These are phyloP conservation scores for Candida incommunis DNA, from an alignment of 805 yeast genomes.

Conservation along the genomic window DNA sequence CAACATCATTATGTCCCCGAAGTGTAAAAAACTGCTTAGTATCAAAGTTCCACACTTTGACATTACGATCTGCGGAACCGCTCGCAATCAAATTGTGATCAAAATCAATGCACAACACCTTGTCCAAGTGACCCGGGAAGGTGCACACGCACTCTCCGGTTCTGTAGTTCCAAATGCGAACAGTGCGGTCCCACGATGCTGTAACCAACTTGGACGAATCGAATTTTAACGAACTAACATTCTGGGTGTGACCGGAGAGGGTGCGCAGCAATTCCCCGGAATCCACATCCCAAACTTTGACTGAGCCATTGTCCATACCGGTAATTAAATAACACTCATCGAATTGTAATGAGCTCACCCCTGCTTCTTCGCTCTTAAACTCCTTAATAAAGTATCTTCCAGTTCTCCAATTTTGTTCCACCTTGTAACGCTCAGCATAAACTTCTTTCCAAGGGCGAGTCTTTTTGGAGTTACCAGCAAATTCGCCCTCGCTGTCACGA, in stretches of 20 bases:
- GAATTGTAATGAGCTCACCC: slow-evolving; percentile 47
- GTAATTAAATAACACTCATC: slow-evolving; percentile 70
- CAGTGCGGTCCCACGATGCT: slow-evolving; percentile 82
- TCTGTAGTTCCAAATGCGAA: slow-evolving; percentile 90
- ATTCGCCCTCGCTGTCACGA: not conserved
- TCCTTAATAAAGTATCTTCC: slow-evolving; percentile 52
- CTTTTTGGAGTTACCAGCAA: slow-evolving; percentile 14
- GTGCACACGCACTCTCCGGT: slow-evolving; percentile 92
- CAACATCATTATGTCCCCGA: slow-evolving; percentile 89
- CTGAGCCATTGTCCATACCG: slow-evolving; percentile 82
- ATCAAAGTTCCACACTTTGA: slow-evolving; percentile 94
- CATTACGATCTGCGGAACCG: slow-evolving; percentile 85
- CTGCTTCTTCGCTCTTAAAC: slow-evolving; percentile 74
- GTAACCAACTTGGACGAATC: slow-evolving; percentile 84
- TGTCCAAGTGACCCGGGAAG: slow-evolving; percentile 81
- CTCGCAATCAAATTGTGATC: slow-evolving; percentile 71
- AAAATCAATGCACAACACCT: slow-evolving; percentile 76
- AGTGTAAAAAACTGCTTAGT: slow-evolving; percentile 83
- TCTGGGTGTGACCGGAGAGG: slow-evolving; percentile 79
- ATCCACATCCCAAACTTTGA: slow-evolving; percentile 84
- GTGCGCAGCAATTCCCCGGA: slow-evolving; percentile 66
- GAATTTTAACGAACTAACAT: slow-evolving; percentile 71
- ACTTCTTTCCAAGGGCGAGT: slow-evolving; percentile 93
- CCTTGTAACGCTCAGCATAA: slow-evolving; percentile 77
- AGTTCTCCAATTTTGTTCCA: slow-evolving; percentile 90